A percentile compares a stretch with the other conserved stretches of the same genome.
phyloP scores from a whole-genome alignment of 1,284 basidiomycete genomes.

The Leccinum solheimii region DNA sequence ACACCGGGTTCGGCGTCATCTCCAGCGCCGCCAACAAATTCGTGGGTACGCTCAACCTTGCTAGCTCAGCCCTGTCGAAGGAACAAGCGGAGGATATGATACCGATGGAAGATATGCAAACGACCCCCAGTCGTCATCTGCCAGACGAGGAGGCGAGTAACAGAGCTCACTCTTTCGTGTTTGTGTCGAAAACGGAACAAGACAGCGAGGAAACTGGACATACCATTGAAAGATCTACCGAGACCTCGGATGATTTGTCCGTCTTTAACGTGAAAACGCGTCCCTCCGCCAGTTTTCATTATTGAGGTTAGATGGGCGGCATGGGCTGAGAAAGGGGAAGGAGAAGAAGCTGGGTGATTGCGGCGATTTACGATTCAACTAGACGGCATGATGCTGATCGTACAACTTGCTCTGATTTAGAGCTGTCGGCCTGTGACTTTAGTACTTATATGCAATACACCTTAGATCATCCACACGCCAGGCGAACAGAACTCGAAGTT shows the following conservation, averaged over 20 bases:
- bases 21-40: neutral
- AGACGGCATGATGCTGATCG: neutral
- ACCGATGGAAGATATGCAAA: neutral
- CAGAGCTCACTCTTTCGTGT: neutral
- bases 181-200: neutral
- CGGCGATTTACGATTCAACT: neutral
- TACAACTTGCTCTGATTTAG: neutral
- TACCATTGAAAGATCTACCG: neutral
- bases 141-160: neutral
- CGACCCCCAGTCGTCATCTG: neutral
- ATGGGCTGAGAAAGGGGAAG: neutral
- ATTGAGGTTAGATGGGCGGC: neutral
- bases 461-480: neutral
- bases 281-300: neutral
- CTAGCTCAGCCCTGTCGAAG: neutral
- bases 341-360: neutral
- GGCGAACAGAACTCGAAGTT: neutral
- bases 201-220: neutral
- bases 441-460: neutral
- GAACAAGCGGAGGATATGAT: neutral
- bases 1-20: neutral
- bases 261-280: neutral
- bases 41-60: neutral
- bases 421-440: neutral
- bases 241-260: neutral